Evolutionary conservation across 1,284 basidiomycete genomes (phyloP).

Genomic region (Marasmius tenuissimus): DNA sequence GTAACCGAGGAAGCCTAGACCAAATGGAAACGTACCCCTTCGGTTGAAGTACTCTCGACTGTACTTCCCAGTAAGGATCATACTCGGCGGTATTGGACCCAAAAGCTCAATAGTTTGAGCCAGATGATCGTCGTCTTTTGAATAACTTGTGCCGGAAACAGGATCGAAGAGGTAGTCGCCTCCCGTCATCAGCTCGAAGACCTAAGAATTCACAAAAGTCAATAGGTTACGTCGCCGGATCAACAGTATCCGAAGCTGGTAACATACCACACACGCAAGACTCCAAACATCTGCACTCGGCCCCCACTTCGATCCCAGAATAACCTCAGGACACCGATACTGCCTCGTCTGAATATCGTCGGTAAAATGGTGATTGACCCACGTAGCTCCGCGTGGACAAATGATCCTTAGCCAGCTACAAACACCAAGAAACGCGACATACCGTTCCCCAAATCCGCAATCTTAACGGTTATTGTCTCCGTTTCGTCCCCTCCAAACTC

Average conservation of each 20-base stretch:
- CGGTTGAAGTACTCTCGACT: constrained; percentile 94
- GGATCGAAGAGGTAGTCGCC: constrained; percentile 92
- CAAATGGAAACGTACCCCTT: constrained; percentile 61
- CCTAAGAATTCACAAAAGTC: constrained; percentile 40
- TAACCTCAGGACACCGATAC: constrained; percentile 97
- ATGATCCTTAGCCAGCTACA: not conserved
- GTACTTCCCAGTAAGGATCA: constrained; percentile 94
- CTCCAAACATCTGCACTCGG: constrained; percentile 96
- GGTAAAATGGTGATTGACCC: constrained; percentile 92
- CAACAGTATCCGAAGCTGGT: not conserved
- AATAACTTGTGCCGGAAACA: constrained; percentile 71
- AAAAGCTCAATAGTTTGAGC: constrained; percentile 98
- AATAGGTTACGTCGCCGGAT: constrained; percentile 2
- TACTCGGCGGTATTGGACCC: constrained; percentile 83
- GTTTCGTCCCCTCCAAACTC: constrained; percentile 49
- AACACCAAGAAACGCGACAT: constrained; percentile 23
- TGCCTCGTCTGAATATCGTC: constrained; percentile 98
- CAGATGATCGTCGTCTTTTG: constrained; percentile 94
- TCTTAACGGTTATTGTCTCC: constrained; percentile 92
- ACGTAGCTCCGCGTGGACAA: constrained; percentile 54
- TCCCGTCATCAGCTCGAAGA: constrained; percentile 89
- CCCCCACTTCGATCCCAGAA: constrained; percentile 93
- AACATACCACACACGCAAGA: constrained; percentile 85
- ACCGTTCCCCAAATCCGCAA: constrained; percentile 96
- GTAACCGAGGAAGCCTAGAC: constrained; percentile 6